Evolutionary conservation across 2,329 filamentous ascomycete genomes (phyloP), one percentile per base, ranked within the genome.

Genomic region (Cercospora canescens): DNA sequence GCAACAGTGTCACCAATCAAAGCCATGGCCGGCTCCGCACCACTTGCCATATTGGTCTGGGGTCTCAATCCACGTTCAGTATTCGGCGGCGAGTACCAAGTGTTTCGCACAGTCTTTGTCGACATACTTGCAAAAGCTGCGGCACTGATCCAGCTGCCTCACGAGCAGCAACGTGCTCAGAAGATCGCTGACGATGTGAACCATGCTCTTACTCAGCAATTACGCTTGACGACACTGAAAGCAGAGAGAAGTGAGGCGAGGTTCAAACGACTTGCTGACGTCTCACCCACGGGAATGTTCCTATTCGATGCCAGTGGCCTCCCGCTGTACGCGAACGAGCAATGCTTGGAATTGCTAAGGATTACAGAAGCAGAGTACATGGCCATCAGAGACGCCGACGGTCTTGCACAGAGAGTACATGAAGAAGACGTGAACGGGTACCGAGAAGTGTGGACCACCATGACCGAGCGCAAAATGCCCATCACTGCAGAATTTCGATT

Each of bases 231-330:
- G 7, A 75, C 73, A 3, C 62, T 76, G 14, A 70, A 76, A 54
- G 74, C 74, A 2, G 75, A 76, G 63, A 67, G 76, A 9, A 77
- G 74, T 7, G 79, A 81, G 52, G 74, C 77, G 3, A 74, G 76
- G 24, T 81, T 82, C 54, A 74, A 77, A 18, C 71, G 78, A 4
- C 78, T 82, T 69, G 79, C 80, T 3, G 76, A 78, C 45, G 71
- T 76, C 6, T 73, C 78, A 6, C 79, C 80, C 4, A 74, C 81
- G 4, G 80, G 76, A 1, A 82, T 82, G 60, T 81, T 72, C 59
- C 62, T 73, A 39, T 73, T 79, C 37, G 73, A 75, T 18, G 64
- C 73, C 5, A 62, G 73, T 18, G 79, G 81, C 2, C 70, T 68
- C 8, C 77, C 78, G 14, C 72, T 78, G 0, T 81, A 81, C 65